A percentile compares a stretch with the other conserved stretches of the same genome.
phyloP scores from a whole-genome alignment of 2,329 filamentous ascomycete genomes.

The Laburnicola sp. region DNA sequence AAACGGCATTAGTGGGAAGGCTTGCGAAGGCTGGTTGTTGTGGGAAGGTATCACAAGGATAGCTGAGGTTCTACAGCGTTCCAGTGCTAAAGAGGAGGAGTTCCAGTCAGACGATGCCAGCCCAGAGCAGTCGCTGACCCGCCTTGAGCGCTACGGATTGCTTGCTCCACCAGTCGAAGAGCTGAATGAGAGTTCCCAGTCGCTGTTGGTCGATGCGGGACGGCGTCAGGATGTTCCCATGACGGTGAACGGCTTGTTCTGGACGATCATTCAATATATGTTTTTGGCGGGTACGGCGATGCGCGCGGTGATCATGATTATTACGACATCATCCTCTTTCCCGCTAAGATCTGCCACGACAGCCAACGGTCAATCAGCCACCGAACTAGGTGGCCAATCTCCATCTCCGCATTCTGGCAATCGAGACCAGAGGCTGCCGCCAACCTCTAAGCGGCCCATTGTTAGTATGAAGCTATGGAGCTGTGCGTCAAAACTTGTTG shows the following conservation, averaged over 20 bases:
- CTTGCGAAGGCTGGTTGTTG: slow-evolving; percentile 84
- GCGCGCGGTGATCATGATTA: slow-evolving; percentile 65
- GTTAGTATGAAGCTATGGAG: slow-evolving; percentile 77
- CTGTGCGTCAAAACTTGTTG: slow-evolving; percentile 70
- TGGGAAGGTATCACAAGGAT: slow-evolving; percentile 82
- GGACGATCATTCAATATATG: slow-evolving; percentile 57
- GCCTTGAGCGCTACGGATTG: slow-evolving; percentile 61
- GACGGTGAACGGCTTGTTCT: slow-evolving; percentile 51
- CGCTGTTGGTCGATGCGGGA: slow-evolving; percentile 18
- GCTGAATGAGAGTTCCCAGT: slow-evolving; percentile 21
- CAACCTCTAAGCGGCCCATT: slow-evolving; percentile 61
- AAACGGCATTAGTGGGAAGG: slow-evolving; percentile 75
- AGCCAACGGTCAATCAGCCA: slow-evolving; percentile 34
- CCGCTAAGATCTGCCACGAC: slow-evolving; percentile 55
- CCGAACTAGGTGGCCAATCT: slow-evolving; percentile 37
- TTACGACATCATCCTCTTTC: slow-evolving; percentile 69
- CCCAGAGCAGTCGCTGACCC: slow-evolving; percentile 42
- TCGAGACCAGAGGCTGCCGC: slow-evolving; percentile 38
- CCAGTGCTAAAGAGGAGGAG: slow-evolving; percentile 35
- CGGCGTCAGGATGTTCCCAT: slow-evolving; percentile 22
- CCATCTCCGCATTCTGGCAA: slow-evolving; percentile 31
- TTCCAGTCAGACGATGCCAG: slow-evolving; percentile 32
- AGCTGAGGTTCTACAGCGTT: slow-evolving; percentile 52
- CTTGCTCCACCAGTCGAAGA: slow-evolving; percentile 47
- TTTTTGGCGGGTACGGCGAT: slow-evolving; percentile 61